Conservation (phyloP, 768 basidiomycete genomes). For the Rhodotorula toruloides region DNA sequence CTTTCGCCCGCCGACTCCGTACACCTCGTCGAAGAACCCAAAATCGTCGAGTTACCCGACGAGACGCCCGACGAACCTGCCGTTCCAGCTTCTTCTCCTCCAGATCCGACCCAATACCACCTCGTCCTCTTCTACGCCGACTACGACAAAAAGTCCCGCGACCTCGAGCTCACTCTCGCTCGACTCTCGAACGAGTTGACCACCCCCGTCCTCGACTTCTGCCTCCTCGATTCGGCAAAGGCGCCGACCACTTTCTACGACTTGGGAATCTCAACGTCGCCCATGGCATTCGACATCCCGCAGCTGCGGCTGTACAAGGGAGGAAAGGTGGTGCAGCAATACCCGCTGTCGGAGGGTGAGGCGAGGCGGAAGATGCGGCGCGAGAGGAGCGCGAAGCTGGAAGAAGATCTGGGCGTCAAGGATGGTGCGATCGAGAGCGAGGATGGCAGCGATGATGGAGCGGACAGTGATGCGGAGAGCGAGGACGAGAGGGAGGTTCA, state of each 20-base stretch:
- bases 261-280: slow-evolving; percentile 22
- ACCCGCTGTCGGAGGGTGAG: slow-evolving; percentile 7
- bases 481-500: slow-evolving; percentile 32
- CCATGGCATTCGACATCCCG: slow-evolving; percentile 28
- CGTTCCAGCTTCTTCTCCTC: background rate
- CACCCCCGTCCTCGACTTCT: slow-evolving; percentile 16
- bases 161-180: slow-evolving; percentile 26
- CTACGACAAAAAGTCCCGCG: slow-evolving; percentile 2
- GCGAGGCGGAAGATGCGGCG: background rate
- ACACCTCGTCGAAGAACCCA: background rate
- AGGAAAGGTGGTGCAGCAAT: slow-evolving; percentile 8
- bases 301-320: slow-evolving; percentile 21
- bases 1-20: slow-evolving; percentile 15
- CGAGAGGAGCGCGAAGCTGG: background rate
- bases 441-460: background rate
- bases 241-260: slow-evolving; percentile 31
- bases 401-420: background rate
- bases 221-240: slow-evolving; percentile 12
- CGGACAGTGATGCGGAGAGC: slow-evolving; percentile 2
- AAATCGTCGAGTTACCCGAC: slow-evolving; percentile 24
- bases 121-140: slow-evolving; percentile 34
- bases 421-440: slow-evolving; percentile 1
- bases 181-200: background rate
- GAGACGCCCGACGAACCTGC: background rate
- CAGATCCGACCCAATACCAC: background rate